Conservation (phyloP, 2,329 filamentous ascomycete genomes). For the Aspergillus hiratsukae region DNA sequence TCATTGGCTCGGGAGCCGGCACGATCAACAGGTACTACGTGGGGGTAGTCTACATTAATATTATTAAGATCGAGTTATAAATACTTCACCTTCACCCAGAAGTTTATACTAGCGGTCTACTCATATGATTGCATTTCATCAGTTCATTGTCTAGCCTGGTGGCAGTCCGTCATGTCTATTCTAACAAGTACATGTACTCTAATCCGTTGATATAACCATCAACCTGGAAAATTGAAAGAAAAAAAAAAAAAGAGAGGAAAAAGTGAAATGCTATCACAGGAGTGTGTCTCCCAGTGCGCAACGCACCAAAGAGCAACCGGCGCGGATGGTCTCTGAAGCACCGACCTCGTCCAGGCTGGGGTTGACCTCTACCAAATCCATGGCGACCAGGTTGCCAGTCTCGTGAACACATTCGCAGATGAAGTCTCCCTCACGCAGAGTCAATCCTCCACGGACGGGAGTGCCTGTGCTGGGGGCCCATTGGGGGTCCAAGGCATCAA, state of each 20-base stretch:
- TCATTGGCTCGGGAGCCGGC: background rate
- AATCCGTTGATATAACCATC: slow-evolving; percentile 1
- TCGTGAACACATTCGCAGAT: slow-evolving; percentile 85
- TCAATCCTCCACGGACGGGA: slow-evolving; percentile 87
- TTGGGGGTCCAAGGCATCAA: slow-evolving; percentile 92
- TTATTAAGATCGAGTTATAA: background rate
- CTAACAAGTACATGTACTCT: background rate
- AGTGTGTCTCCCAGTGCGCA: slow-evolving; percentile 90
- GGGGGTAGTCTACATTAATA: background rate
- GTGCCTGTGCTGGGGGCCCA: slow-evolving; percentile 96
- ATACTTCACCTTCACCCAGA: background rate
- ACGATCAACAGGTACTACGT: background rate
- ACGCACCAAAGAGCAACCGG: slow-evolving; percentile 84
- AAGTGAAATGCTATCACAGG: slow-evolving; percentile 51
- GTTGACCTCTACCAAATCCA: slow-evolving; percentile 81
- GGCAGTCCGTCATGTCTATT: background rate
- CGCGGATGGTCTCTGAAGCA: slow-evolving; percentile 79
- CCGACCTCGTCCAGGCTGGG: slow-evolving; percentile 65
- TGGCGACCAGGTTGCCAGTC: slow-evolving; percentile 71
- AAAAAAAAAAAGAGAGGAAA: background rate
- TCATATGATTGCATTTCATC: background rate
- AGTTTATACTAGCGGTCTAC: background rate
- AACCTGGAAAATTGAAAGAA: background rate
- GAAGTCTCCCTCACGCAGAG: slow-evolving; percentile 91
- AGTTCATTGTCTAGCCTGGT: background rate